Base-by-base conservation (phyloP, 108 stramenopile species). In the Pseudonitzschia multiseries region DNA sequence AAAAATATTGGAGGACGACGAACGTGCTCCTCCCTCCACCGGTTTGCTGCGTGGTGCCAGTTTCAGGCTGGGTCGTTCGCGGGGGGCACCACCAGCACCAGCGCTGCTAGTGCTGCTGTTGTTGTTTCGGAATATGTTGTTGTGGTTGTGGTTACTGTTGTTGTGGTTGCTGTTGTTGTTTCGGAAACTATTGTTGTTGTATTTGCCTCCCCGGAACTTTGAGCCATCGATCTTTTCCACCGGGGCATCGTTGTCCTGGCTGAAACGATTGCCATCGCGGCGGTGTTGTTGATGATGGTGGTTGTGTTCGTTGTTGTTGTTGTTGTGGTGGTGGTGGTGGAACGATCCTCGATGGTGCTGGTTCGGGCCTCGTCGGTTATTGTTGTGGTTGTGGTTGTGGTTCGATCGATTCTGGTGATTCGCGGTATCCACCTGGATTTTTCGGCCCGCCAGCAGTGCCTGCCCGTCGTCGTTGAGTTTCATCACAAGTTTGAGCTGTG, bases 371-470 rank as follows among this genome's bases (percentile, higher is more conserved):
- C 72, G 72, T 31, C 42, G 32, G 31, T 46, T n/a, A 15, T 75
- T 65, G 32, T 75, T 66, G 31, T 21, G 8, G 33, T 53, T 64
- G 21, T 68, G 50, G n/a, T 70, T 61, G 20, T 69, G 44, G 32
- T 66, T 69, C 32, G 61, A 57, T 68, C 54, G 54, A 20, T 56
- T 28, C 14, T 50, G 50, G 40, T 66, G 52, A 36, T 74, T 73
- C 17, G 90, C 88, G 20, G 86, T 77, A 78, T 92, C 86, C 43
- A 92, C 67, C 68, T 92, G 87, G 66, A 92, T 77, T 43, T 71
- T 81, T 33, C 91, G 85, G 40, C 88, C 87, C 20, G 81, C 78
- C 54, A 85, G 42, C 52, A 21, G 24, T 28, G 73, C 56, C 43
- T 79, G 60, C 2, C 53, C 65, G 54, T 78, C 76, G 18, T 69